Percentiles rank a stretch among this genome's conserved stretches.
Evolutionary conservation across 495 filamentous ascomycete species (phyloP).

Genomic region (Aspergillus kassunensis): DNA sequence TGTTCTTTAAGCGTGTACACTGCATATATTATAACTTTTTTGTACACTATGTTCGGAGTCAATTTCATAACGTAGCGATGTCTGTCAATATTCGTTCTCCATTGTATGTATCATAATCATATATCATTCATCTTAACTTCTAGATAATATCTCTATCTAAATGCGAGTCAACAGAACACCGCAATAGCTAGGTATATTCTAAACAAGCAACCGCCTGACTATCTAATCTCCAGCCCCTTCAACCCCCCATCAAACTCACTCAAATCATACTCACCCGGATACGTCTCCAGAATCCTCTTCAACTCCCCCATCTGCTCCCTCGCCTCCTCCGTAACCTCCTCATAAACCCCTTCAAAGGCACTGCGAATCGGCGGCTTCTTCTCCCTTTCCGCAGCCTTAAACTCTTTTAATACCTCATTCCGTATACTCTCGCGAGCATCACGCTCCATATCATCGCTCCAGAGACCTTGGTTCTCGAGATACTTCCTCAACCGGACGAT

Average conservation of each 20-base stretch:
- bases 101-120: too few species aligned
- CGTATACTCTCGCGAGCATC: slow-evolving; percentile 62
- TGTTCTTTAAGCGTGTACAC: too few species aligned
- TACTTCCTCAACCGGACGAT: slow-evolving; percentile 89
- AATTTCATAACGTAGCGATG: too few species aligned
- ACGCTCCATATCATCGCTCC: slow-evolving; percentile 81
- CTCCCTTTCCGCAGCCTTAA: slow-evolving; percentile 80
- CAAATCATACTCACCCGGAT: slow-evolving; percentile 91
- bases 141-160: too few species aligned
- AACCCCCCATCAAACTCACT: slow-evolving; percentile 71
- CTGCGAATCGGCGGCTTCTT: slow-evolving; percentile 76
- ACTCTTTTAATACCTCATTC: slow-evolving; percentile 76
- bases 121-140: too few species aligned
- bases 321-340: slow-evolving; percentile 78
- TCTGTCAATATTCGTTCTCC: too few species aligned
- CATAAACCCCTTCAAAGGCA: slow-evolving; percentile 86
- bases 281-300: slow-evolving; percentile 70
- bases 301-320: slow-evolving; percentile 75
- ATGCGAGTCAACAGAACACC: too few species aligned
- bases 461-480: slow-evolving; percentile 73
- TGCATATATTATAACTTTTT: too few species aligned
- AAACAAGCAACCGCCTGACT: too few species aligned
- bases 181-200: too few species aligned
- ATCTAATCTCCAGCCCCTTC: slow-evolving; percentile 50
- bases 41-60: too few species aligned